These are phyloP conservation scores for Casuarina cunninghamiana DNA, from an alignment of 306 rosid genomes.

Conservation along the genomic window DNA sequence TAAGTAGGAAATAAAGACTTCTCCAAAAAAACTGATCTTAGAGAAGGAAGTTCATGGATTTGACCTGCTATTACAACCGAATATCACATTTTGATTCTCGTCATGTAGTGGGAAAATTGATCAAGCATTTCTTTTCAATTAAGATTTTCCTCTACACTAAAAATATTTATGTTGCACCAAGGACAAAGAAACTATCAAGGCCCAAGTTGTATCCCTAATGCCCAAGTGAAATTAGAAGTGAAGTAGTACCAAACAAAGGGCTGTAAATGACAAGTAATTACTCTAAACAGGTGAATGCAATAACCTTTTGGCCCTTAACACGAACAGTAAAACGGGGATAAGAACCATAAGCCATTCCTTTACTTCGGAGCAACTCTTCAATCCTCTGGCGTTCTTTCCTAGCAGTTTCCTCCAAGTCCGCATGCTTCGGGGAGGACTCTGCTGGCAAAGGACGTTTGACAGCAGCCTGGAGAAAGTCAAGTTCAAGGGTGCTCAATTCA, in stretches of 20 bases:
- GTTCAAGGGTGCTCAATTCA: slow-evolving; percentile 4
- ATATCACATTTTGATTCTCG: not conserved
- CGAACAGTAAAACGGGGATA: slow-evolving; percentile 67
- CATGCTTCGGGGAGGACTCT: slow-evolving; percentile 27
- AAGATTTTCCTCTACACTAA: not conserved
- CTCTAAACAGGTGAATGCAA: not conserved
- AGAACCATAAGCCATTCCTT: slow-evolving; percentile 53
- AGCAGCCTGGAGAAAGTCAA: slow-evolving; percentile 29
- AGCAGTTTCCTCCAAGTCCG: slow-evolving; percentile 51
- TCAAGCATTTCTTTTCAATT: not conserved
- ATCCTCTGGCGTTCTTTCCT: slow-evolving; percentile 57
- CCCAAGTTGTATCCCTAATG: not conserved
- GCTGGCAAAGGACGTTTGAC: slow-evolving; percentile 28
- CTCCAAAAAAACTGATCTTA: not conserved
- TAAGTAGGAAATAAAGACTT: not conserved
- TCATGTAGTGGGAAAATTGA: not conserved
- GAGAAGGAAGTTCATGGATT: not conserved
- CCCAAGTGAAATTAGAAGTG: not conserved
- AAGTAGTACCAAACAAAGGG: not conserved
- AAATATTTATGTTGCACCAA: not conserved
- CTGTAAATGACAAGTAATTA: not conserved
- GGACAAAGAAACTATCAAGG: not conserved
- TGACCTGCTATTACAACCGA: not conserved
- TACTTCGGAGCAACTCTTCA: slow-evolving; percentile 50
- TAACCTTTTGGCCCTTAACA: slow-evolving; percentile 83